phyloP scores from a whole-genome alignment of 176 grass and related monocot genomes.

The sorghum (Sorghum bicolor) region DNA sequence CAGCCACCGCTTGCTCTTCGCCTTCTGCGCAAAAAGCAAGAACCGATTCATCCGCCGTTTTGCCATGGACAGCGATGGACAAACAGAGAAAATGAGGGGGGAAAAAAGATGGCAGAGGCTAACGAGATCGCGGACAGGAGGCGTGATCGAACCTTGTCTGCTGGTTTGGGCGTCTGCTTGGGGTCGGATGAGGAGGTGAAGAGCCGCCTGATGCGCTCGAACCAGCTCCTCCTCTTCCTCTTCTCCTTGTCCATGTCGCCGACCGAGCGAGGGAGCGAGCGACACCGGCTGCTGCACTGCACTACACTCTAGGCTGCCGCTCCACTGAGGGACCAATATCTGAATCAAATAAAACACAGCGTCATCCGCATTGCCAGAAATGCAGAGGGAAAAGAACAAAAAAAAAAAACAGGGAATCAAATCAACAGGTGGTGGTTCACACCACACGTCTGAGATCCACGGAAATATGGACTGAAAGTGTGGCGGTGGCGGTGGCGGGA shows the following conservation, averaged over 20 bases:
- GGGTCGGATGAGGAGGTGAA: conserved; percentile 44
- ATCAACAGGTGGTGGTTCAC: neutral
- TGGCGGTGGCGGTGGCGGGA: neutral
- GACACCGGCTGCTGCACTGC: too few species aligned
- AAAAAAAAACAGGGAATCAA: neutral
- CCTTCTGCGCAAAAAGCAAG: conserved; percentile 6
- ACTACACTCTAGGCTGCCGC: neutral
- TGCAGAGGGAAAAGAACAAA: neutral
- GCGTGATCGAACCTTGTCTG: conserved; percentile 32
- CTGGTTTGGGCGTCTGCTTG: conserved; percentile 14
- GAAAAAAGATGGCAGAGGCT: neutral
- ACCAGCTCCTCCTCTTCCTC: conserved; percentile 46
- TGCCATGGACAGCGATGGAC: neutral
- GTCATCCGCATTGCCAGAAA: conserved; percentile 3
- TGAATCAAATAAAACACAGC: neutral
- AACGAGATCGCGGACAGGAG: neutral
- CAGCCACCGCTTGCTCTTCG: conserved; percentile 54
- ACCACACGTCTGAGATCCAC: conserved; percentile 34
- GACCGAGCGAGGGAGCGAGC: neutral
- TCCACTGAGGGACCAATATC: neutral
- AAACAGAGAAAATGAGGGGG: neutral
- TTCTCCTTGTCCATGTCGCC: conserved; percentile 34
- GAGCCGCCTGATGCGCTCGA: conserved; percentile 58
- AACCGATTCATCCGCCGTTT: neutral
- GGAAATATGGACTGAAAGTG: neutral